A percentile compares a stretch with the other conserved stretches of the same genome.
phyloP scores from a whole-genome alignment of 106 monocot genomes.

The Dendrobium officinale region DNA sequence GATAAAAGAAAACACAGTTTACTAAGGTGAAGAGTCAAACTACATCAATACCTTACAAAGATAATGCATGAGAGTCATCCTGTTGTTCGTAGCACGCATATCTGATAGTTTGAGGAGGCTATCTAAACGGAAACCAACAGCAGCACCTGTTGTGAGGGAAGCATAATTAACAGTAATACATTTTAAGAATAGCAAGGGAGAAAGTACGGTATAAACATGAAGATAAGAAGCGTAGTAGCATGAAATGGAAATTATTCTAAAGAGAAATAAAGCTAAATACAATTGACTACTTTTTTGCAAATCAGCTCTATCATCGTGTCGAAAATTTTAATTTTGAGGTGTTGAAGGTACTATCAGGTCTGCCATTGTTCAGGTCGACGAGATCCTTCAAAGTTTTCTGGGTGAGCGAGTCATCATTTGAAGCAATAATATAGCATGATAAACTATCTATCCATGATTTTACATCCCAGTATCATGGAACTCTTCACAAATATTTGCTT shows the following conservation, averaged over 20 bases:
- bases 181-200: neutral
- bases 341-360: too few species aligned
- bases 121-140: slow-evolving; percentile 12
- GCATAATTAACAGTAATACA: slow-evolving; percentile 1
- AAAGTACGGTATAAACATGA: neutral
- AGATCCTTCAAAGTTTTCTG: too few species aligned
- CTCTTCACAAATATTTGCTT: too few species aligned
- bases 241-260: neutral
- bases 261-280: neutral
- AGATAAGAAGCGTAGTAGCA: neutral
- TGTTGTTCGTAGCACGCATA: slow-evolving; percentile 7
- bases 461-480: too few species aligned
- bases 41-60: slow-evolving; percentile 10
- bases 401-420: too few species aligned
- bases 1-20: neutral
- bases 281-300: too few species aligned
- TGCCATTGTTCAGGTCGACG: too few species aligned
- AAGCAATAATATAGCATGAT: too few species aligned
- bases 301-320: too few species aligned
- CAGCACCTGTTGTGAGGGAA: slow-evolving; percentile 2
- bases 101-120: slow-evolving; percentile 11
- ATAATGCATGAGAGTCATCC: slow-evolving; percentile 13
- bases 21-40: neutral
- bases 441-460: too few species aligned
- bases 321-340: too few species aligned